These are phyloP conservation scores for Zygosaccharomyces pseudobailii DNA, from an alignment of 1,139 yeast species.

Conservation along the genomic window DNA sequence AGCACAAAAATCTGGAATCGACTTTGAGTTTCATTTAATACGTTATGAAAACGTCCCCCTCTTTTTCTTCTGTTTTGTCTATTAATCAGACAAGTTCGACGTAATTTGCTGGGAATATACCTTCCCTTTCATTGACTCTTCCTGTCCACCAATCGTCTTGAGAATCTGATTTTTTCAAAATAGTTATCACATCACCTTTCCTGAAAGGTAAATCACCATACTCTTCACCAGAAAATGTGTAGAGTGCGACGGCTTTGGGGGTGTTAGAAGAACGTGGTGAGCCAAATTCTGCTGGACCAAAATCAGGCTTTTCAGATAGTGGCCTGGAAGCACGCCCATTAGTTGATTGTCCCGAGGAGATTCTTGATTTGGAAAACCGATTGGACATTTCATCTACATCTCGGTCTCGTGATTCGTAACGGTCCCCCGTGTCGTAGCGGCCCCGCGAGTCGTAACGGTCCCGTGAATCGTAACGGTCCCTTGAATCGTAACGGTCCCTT, in stretches of 20 bases:
- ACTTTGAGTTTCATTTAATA: too few relatives aligned
- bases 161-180: conserved; percentile 77
- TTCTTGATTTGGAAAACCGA: conserved; percentile 31
- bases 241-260: conserved; percentile 85
- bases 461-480: conserved; percentile 1
- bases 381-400: conserved; percentile 36
- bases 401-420: conserved; percentile 13
- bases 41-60: not conserved
- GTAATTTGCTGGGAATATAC: conserved; percentile 96
- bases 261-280: conserved; percentile 37
- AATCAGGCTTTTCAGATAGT: conserved; percentile 49
- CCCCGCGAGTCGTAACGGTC: conserved; percentile 8
- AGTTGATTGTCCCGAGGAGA: conserved; percentile 27
- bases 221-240: conserved; percentile 72
- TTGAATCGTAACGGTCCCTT: not conserved
- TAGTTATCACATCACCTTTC: conserved; percentile 92
- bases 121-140: conserved; percentile 70
- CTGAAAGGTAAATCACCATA: conserved; percentile 84
- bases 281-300: conserved; percentile 28
- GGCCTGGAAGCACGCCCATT: conserved; percentile 38
- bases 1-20: not conserved
- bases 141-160: conserved; percentile 99
- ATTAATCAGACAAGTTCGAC: conserved; percentile 63
- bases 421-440: conserved; percentile 7
- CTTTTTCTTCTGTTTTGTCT: not conserved